Percentiles rank a stretch among this genome's conserved stretches.
Evolutionary conservation across 768 basidiomycete genomes (phyloP).

Genomic region (Pleurotus pulmonarius): DNA sequence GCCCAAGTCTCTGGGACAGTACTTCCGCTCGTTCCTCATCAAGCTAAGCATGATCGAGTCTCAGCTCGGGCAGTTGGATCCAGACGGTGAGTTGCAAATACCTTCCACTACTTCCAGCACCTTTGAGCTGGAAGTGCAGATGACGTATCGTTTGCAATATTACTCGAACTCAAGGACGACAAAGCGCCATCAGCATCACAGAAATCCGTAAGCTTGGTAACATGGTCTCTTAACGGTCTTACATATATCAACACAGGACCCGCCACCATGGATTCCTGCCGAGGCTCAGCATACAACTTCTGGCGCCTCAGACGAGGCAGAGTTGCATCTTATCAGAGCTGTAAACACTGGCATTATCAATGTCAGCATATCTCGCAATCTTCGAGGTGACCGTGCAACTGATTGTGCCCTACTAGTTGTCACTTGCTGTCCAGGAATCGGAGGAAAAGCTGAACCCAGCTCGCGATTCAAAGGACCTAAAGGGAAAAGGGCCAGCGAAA

Average conservation of each 20-base stretch:
- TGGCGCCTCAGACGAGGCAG: constrained; percentile 59
- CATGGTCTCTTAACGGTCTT: neutral
- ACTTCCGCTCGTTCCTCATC: constrained; percentile 79
- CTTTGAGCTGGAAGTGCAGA: constrained; percentile 30
- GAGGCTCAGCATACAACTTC: constrained; percentile 64
- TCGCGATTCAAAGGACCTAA: constrained; percentile 18
- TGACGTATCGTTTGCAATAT: constrained; percentile 74
- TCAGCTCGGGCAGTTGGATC: constrained; percentile 56
- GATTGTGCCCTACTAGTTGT: constrained; percentile 41
- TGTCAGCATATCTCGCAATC: constrained; percentile 33
- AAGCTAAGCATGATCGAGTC: constrained; percentile 78
- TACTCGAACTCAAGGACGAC: constrained; percentile 77
- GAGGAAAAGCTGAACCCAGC: constrained; percentile 52
- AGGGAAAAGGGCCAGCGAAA: neutral
- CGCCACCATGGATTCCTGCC: constrained; percentile 80
- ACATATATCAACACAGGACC: constrained; percentile 37
- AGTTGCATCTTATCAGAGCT: constrained; percentile 72
- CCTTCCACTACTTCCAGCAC: neutral
- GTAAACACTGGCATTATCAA: constrained; percentile 85
- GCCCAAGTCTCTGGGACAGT: constrained; percentile 57
- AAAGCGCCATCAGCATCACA: constrained; percentile 48
- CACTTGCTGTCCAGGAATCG: constrained; percentile 78
- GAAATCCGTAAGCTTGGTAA: constrained; percentile 33
- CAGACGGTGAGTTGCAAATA: constrained; percentile 38
- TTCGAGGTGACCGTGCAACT: neutral